Base-by-base conservation (phyloP, 2,329 filamentous ascomycete species). In the Kalaharituber pfeilii region DNA sequence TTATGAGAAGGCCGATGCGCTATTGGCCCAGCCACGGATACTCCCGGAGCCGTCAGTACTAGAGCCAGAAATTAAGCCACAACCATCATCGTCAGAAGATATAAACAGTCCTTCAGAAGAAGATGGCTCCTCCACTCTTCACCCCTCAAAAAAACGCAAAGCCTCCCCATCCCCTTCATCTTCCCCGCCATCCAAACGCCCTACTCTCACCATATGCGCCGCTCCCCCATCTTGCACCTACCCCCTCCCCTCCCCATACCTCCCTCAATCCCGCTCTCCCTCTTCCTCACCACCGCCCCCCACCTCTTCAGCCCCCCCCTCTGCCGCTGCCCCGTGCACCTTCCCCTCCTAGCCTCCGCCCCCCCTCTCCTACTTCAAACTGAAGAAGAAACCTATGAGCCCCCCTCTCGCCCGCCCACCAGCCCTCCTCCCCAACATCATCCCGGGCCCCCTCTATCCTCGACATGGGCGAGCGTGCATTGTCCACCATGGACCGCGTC, bases 301-400 rank as follows among this genome's bases (percentile, higher is more conserved):
- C 79, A 78, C 56, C 74, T 81, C 52, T 73, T 79, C 63, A 96
- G 96, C 72, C 84, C 89, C 39, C 73, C 81, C 56, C 72, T 98
- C 62, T 98, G 91, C 71, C 85, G 75, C 65, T 98, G 91, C 69
- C 67, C 77, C 15, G n/a, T 95, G 88, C 71, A 94, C 86, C 69
- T 79, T 80, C 1, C 71, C 77, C 11, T 76, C 96, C 1, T 28
- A 27, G 26, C 24, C 24, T 72, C 78, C 53, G 70, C 73, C 0
- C 80, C 94, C 66, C 78, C 80, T 0, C 84, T 94, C 65, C 82
- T 98, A 9, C 79, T 94, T 8, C 88, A 96, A 65, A 55, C 58
- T 65, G 87, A 94, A 68, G 91, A 98, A 72, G 86, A 94, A 29
- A 81, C 80, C 1, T 98, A 98, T 68, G 87, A 95, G 64, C 91